These are phyloP conservation scores for Chalara sp. DNA, from an alignment of 2,329 filamentous ascomycete genomes.

Conservation along the genomic window DNA sequence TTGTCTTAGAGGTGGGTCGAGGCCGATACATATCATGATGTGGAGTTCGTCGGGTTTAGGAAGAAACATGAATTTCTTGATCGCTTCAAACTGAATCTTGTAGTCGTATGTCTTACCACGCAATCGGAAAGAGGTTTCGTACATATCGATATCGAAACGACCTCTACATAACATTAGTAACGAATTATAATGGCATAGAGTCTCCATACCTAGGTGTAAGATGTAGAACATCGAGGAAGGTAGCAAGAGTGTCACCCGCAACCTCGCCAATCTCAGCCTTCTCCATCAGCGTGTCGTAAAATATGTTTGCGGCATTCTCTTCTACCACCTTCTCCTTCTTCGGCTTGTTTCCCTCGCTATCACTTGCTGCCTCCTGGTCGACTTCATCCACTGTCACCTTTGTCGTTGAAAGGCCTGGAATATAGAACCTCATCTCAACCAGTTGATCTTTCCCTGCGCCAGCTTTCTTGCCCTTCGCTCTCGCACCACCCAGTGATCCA, in stretches of 20 bases:
- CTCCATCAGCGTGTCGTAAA: conserved; percentile 96
- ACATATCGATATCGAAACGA: conserved; percentile 99
- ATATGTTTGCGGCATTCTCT: conserved; percentile 92
- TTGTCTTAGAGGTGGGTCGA: conserved; percentile 91
- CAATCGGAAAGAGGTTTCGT: conserved; percentile 92
- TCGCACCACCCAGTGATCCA: conserved; percentile 65
- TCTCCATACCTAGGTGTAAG: conserved; percentile 75
- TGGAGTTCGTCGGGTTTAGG: conserved; percentile 98
- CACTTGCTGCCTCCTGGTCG: conserved; percentile 64
- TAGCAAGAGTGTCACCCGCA: conserved; percentile 96
- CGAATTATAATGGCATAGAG: not conserved
- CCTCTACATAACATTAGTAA: conserved; percentile 54
- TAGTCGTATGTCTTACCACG: conserved; percentile 99
- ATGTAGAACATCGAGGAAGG: conserved; percentile 93
- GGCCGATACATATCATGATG: conserved; percentile 86
- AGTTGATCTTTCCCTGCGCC: conserved; percentile 86
- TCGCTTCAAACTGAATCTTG: conserved; percentile 96
- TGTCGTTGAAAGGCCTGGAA: conserved; percentile 81
- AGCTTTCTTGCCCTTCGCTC: conserved; percentile 77
- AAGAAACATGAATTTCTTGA: conserved; percentile 98
- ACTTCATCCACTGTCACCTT: conserved; percentile 45
- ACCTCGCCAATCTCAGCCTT: conserved; percentile 99
- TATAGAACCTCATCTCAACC: conserved; percentile 98
- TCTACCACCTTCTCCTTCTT: conserved; percentile 60
- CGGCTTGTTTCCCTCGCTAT: conserved; percentile 56